Base-by-base conservation (phyloP, 768 basidiomycete genomes). In the Kondoa subrosea region DNA sequence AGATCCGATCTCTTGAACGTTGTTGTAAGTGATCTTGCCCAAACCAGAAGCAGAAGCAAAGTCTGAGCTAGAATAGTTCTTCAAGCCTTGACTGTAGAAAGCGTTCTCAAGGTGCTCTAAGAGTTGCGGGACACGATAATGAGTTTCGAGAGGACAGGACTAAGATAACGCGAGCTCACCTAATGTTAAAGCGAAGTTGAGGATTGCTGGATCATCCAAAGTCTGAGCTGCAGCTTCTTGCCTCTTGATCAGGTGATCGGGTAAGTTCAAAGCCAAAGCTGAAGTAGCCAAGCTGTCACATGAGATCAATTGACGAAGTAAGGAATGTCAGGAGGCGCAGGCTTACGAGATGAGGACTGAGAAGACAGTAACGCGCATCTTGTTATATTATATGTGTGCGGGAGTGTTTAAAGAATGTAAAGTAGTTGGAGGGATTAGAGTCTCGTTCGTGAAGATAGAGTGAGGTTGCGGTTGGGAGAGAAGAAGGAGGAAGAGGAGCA, bases 1-100 rank as follows among this genome's bases (percentile, higher is more conserved):
- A 34, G 78, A 75, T 26, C 76, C 75, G 66, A 87, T 82, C 74
- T 87, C 80, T 27, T 76, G 71, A 71, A 83, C 80, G 21, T 82
- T 80, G 1, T 77, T 80, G 64, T 81, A 79, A 59, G 82, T 81
- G 78, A 80, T 83, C 60, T 59, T 76, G 66, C 63, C 80, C 77
- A 74, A 77, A 16, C 77, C 78, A 63, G 77, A 77, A 60, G 58
- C 58, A 4, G 70, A 65, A 30, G 64, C 34, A 72, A 81, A 82
- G 1, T 82, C 85, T 25, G 80, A 80, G 3, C 76, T 72, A 34
- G 71, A 71, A 75, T 84, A 86, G 71, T 78, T 74, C 57, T 66
- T 72, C 21, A 80, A 74, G 69, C 75, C 78, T 30, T 74, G 2
- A 14, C 17, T 57, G 69, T 76, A 76, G 73, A 76, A 77, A 64